A percentile compares a stretch with the other conserved stretches of the same genome.
Evolutionary conservation across 2,329 filamentous ascomycete species (phyloP).

Genomic region (Botryotinia globosa): DNA sequence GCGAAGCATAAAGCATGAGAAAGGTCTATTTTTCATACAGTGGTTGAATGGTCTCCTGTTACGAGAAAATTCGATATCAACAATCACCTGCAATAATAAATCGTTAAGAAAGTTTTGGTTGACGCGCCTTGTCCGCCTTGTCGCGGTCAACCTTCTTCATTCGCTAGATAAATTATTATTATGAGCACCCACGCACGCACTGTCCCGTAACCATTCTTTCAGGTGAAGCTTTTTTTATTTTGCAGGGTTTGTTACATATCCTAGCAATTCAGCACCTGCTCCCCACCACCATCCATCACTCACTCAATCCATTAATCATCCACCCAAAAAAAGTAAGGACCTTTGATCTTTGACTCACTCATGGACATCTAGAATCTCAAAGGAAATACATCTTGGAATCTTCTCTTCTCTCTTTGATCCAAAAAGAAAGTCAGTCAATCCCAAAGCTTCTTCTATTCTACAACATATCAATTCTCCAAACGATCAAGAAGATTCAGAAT

Average conservation of each 20-base stretch:
- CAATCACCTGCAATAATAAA: too few species aligned
- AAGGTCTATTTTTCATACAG: constrained; percentile 10
- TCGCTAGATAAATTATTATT: constrained; percentile 2
- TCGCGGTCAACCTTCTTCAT: constrained; percentile 8
- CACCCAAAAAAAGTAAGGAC: background rate
- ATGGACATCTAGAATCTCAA: background rate
- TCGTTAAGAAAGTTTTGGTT: constrained; percentile 17
- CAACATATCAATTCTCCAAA: background rate
- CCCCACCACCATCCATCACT: background rate
- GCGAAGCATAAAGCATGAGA: constrained; percentile 38
- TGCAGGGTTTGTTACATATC: constrained; percentile 3
- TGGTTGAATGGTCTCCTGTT: background rate
- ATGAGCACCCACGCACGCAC: background rate
- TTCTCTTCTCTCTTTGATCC: background rate
- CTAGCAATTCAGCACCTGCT: background rate
- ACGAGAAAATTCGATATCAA: background rate
- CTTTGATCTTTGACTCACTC: background rate
- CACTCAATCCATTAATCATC: background rate
- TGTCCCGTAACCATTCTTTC: constrained; percentile 3
- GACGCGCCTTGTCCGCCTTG: constrained; percentile 28
- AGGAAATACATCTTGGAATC: background rate
- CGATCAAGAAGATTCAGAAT: constrained; percentile 35
- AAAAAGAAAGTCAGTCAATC: background rate
- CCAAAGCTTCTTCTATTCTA: background rate
- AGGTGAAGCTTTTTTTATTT: constrained; percentile 14